phyloP scores from a whole-genome alignment of 495 filamentous ascomycete genomes.

The Lasiosphaeriaceae sp. region DNA sequence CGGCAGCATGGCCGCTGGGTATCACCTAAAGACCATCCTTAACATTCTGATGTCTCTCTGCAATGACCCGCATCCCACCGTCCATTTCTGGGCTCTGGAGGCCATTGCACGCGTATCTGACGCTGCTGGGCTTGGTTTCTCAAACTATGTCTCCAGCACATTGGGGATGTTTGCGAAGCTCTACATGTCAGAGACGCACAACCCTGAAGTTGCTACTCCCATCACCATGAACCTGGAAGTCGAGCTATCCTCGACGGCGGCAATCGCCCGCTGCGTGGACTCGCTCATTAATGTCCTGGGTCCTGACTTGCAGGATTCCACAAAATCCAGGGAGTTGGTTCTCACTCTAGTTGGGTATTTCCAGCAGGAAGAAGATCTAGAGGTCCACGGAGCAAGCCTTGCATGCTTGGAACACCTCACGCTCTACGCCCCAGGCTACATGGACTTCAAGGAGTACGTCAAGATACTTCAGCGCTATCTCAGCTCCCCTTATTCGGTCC shows the following conservation, averaged over 20 bases:
- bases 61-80: slow-evolving; percentile 91
- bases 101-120: slow-evolving; percentile 84
- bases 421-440: slow-evolving; percentile 81
- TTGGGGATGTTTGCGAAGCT: slow-evolving; percentile 90
- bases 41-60: slow-evolving; percentile 93
- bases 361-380: slow-evolving; percentile 67
- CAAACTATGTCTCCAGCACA: slow-evolving; percentile 81
- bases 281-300: slow-evolving; percentile 93
- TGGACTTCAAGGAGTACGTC: slow-evolving; percentile 80
- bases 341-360: slow-evolving; percentile 82
- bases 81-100: slow-evolving; percentile 94
- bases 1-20: slow-evolving; percentile 96
- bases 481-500: slow-evolving; percentile 57
- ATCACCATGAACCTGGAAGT: slow-evolving; percentile 87
- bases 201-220: slow-evolving; percentile 70
- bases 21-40: slow-evolving; percentile 92
- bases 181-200: slow-evolving; percentile 87
- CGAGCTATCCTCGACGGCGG: slow-evolving; percentile 71
- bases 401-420: slow-evolving; percentile 87
- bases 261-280: slow-evolving; percentile 86
- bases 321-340: slow-evolving; percentile 87
- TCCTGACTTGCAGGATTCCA: slow-evolving; percentile 88
- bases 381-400: slow-evolving; percentile 73
- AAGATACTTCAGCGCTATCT: slow-evolving; percentile 74
- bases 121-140: slow-evolving; percentile 88